Conservation (phyloP, 1,139 yeast species). For the Kurtzmaniella quercitrusa region DNA sequence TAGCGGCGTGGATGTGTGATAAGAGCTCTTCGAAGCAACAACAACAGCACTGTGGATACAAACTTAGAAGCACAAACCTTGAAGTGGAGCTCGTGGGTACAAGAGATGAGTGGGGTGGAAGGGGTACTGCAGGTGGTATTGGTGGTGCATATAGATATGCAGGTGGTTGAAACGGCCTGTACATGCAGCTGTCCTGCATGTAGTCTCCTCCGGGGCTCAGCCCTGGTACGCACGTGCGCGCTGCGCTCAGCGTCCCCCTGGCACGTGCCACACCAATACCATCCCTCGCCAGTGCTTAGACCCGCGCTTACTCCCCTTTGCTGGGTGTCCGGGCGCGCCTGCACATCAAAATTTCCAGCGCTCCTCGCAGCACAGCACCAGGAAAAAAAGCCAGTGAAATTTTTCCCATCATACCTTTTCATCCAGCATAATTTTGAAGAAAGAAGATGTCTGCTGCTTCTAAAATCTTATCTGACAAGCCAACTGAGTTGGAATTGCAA, state of each 20-base stretch:
- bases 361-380: not conserved
- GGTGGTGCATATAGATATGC: no score
- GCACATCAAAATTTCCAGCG: not conserved
- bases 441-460: slow-evolving; percentile 86
- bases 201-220: no score
- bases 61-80: no score
- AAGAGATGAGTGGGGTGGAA: no score
- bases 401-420: slow-evolving; percentile 2
- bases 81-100: no score
- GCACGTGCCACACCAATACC: no score
- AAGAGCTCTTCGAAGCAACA: not conserved
- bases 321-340: not conserved
- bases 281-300: no score
- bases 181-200: no score
- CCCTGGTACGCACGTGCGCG: no score
- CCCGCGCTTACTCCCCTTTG: not conserved
- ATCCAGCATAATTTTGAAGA: not conserved
- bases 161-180: no score
- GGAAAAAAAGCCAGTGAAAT: slow-evolving; percentile 3
- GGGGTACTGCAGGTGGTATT: no score
- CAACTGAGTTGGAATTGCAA: slow-evolving; percentile 98
- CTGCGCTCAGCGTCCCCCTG: no score
- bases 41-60: not conserved
- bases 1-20: not conserved
- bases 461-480: slow-evolving; percentile 88